Conservation (phyloP, 192 early-diverging fungal genomes). For the Linnemannia hyalina region DNA sequence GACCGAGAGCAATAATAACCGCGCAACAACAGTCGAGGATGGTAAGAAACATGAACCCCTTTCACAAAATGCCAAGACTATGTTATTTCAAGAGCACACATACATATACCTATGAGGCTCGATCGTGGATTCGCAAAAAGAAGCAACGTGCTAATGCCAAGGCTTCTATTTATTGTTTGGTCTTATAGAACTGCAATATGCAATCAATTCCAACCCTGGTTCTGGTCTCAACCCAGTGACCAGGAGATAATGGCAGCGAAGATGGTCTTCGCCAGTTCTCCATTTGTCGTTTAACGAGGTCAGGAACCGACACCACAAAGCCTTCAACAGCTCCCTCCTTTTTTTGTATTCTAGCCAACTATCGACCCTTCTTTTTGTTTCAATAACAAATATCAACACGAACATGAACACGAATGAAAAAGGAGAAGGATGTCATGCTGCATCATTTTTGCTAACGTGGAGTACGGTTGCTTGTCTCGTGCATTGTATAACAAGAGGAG, state of each 20-base stretch:
- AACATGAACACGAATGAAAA: neutral
- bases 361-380: neutral
- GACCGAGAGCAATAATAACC: slow-evolving; percentile 20
- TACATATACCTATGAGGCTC: neutral
- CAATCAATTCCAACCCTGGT: slow-evolving; percentile 23
- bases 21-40: slow-evolving; percentile 36
- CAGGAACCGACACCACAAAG: neutral
- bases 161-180: neutral
- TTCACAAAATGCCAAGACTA: neutral
- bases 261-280: neutral
- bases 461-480: neutral
- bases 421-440: neutral
- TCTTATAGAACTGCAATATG: slow-evolving; percentile 22
- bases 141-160: slow-evolving; percentile 15
- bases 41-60: neutral
- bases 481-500: neutral
- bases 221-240: neutral
- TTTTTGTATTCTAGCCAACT: neutral
- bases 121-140: neutral
- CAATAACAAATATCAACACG: neutral
- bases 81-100: neutral
- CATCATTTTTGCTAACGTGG: neutral
- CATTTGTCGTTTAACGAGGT: neutral
- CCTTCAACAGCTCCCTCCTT: neutral
- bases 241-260: neutral